Evolutionary conservation across 257 asterid species (phyloP), one percentile per base, ranked within the genome.

Genomic region (Coffea canephora): DNA sequence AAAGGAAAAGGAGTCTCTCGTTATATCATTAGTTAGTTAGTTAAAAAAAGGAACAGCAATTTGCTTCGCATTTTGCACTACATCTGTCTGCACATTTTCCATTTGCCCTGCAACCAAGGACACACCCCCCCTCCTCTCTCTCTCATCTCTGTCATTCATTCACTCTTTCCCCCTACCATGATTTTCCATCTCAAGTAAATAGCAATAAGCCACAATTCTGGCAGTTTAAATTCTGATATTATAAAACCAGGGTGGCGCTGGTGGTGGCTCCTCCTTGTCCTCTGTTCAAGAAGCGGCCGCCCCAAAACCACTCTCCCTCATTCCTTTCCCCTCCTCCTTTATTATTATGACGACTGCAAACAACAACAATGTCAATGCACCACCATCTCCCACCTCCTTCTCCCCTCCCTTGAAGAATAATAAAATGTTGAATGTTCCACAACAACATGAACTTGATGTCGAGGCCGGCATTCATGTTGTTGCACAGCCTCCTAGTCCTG

Each of bases 301-400:
- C 85, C 89, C 88, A 87, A 39, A 1, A 39, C 43, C 43, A 39
- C 43, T 39, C 43, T 86, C 89, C 82, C 91, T 87, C 81, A 55
- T 55, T 23, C 21, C 69, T 67, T 75, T 25, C 68, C 75, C 76
- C 61, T 3, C 31, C 54, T 27, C 70, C 52, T 6, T 18, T 16
- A 21, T 69, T 67, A 82, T n/a, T 45, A 79, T 80, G 86, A 76
- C 71, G 25, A 76, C 46, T 57, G 65, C 55, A 23, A 49, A 76
- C 46, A 68, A 36, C 59, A 31, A 36, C 59, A 31, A 74, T 15
- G 27, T 50, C 14, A 74, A 74, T 14, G n/a, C 45, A 31, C 23
- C 45, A 31, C 23, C 83, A 81, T 19, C 64, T 55, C 81, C 79
- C 18, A 15, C 59, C 71, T 75, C 70, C 11, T 6, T 64, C 43